These are phyloP conservation scores for Suillus clintonianus DNA, from an alignment of 768 basidiomycete genomes.

Conservation along the genomic window DNA sequence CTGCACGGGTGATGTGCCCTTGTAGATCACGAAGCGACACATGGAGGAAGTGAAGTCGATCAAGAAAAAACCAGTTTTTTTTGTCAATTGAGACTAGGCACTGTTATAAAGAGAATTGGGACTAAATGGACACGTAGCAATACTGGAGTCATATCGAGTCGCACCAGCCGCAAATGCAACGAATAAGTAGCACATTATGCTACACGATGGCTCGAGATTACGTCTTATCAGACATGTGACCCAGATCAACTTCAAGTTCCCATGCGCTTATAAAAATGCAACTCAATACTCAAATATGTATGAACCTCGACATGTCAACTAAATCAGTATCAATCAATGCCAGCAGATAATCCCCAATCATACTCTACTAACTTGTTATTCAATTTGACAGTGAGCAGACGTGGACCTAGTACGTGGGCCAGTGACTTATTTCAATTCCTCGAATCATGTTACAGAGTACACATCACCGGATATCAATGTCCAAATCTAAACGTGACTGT, in stretches of 20 bases:
- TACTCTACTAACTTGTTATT: neutral
- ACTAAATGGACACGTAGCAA: neutral
- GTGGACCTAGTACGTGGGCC: neutral
- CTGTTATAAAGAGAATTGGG: neutral
- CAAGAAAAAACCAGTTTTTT: neutral
- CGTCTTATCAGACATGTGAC: constrained; percentile 17
- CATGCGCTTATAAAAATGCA: no score
- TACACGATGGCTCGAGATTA: constrained; percentile 18
- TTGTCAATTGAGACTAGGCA: neutral
- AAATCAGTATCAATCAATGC: neutral
- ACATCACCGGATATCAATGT: neutral
- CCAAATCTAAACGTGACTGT: neutral
- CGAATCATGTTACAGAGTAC: neutral
- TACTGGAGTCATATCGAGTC: constrained; percentile 9
- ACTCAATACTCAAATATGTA: no score
- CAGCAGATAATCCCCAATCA: neutral
- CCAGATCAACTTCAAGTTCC: no score
- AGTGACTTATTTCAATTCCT: neutral
- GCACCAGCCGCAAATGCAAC: constrained; percentile 4
- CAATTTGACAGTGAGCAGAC: no score
- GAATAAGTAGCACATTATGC: no score
- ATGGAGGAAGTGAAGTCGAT: constrained; percentile 38
- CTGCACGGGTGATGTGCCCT: constrained; percentile 91
- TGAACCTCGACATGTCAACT: neutral
- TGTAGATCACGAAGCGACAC: constrained; percentile 95